These are phyloP conservation scores for Veloboletus limbatus DNA, from an alignment of 1,284 basidiomycete genomes.

Conservation along the genomic window DNA sequence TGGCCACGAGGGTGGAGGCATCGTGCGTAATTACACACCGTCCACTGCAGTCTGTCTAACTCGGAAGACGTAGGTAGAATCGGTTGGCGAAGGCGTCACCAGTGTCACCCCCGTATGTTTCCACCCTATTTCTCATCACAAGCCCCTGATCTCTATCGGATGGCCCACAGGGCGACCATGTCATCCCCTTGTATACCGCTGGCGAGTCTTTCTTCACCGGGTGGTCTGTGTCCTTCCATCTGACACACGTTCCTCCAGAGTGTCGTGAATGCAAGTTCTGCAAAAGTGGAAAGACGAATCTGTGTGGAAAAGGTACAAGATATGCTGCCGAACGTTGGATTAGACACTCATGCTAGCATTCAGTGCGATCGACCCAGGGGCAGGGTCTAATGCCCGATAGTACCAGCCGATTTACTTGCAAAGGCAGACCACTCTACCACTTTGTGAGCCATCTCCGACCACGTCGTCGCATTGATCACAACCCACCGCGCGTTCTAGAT, in stretches of 20 bases:
- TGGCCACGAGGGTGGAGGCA: constrained; percentile 87
- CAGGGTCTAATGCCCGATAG: constrained; percentile 95
- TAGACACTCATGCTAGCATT: constrained; percentile 9
- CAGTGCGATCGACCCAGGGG: constrained; percentile 93
- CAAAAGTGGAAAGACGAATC: constrained; percentile 97
- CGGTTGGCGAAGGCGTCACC: constrained; percentile 90
- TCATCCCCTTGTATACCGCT: constrained; percentile 91
- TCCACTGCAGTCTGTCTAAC: constrained; percentile 9
- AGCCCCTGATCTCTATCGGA: constrained; percentile 11
- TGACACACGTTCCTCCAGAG: constrained; percentile 48
- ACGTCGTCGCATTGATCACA: neutral
- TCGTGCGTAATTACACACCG: constrained; percentile 48
- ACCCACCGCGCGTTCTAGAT: constrained; percentile 55
- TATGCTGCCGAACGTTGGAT: neutral
- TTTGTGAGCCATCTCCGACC: constrained; percentile 60
- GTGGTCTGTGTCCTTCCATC: neutral
- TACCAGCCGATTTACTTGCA: constrained; percentile 87
- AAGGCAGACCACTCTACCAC: constrained; percentile 86
- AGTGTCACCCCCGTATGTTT: constrained; percentile 66
- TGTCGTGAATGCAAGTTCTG: constrained; percentile 98
- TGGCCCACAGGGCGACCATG: constrained; percentile 73
- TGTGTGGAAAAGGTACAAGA: constrained; percentile 78
- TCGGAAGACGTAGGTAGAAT: constrained; percentile 79
- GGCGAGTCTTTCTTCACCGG: constrained; percentile 43
- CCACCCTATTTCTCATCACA: neutral